These are phyloP conservation scores for Trichoderma sp. DNA, from an alignment of 2,329 filamentous ascomycete genomes.

Conservation along the genomic window DNA sequence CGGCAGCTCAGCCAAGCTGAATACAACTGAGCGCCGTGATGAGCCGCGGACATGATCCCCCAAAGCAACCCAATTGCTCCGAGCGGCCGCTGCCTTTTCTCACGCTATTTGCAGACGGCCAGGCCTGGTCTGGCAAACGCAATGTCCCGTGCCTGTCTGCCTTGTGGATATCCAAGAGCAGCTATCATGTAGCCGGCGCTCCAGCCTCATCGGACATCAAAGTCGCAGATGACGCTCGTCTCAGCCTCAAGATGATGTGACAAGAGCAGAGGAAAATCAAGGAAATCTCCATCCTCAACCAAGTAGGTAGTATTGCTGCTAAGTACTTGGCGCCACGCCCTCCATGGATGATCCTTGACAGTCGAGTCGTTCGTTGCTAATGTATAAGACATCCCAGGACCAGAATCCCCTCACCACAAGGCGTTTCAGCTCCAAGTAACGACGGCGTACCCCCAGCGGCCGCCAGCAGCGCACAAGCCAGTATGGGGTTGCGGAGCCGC, in stretches of 20 bases:
- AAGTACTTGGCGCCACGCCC: background rate
- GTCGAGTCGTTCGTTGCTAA: constrained; percentile 9
- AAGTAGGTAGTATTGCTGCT: background rate
- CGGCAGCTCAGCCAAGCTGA: background rate
- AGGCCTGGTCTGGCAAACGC: background rate
- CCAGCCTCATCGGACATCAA: constrained; percentile 8
- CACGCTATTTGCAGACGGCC: background rate
- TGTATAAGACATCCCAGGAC: constrained; percentile 23
- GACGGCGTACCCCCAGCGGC: constrained; percentile 18
- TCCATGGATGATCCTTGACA: constrained; percentile 23
- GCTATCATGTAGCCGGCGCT: background rate
- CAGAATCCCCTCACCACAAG: constrained; percentile 20
- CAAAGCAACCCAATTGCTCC: constrained; percentile 14
- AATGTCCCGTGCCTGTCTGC: constrained; percentile 12
- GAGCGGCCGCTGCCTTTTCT: background rate
- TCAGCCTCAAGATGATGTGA: constrained; percentile 5
- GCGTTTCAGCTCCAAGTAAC: background rate
- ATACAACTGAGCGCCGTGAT: background rate
- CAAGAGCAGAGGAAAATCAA: background rate
- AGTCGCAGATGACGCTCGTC: constrained; percentile 13
- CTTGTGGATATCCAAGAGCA: constrained; percentile 10
- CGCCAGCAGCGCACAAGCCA: constrained; percentile 21
- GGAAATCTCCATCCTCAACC: background rate
- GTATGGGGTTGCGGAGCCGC: constrained; percentile 25
- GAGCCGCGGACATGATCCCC: background rate